These are phyloP conservation scores for Uronychia setigera DNA, from an alignment of 73 alveolate genomes.

Conservation along the genomic window DNA sequence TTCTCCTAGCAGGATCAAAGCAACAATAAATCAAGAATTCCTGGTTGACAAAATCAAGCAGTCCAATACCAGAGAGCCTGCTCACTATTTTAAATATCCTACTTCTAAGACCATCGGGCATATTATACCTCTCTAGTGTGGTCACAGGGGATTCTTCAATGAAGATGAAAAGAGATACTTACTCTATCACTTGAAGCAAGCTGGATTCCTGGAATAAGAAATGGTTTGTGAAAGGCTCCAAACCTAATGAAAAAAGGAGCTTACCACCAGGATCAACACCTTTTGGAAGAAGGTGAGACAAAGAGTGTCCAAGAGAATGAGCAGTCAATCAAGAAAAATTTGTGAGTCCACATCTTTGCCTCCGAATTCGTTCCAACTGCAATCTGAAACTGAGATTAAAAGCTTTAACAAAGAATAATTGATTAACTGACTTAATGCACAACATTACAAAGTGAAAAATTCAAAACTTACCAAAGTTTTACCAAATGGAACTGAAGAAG, in stretches of 20 bases:
- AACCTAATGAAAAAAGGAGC: neutral
- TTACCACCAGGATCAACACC: neutral
- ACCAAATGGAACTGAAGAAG: neutral
- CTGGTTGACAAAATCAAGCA: neutral
- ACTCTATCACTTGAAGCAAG: neutral
- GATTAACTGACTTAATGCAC: no score
- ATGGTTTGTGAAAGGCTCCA: neutral
- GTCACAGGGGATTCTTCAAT: constrained; percentile 28
- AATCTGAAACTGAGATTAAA: no score
- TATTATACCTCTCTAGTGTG: constrained; percentile 17
- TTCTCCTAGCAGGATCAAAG: neutral
- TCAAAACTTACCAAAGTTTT: neutral
- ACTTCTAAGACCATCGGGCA: neutral
- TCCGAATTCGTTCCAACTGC: no score
- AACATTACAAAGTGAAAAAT: neutral
- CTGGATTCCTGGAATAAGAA: neutral
- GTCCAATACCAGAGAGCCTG: constrained; percentile 8
- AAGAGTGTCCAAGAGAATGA: neutral
- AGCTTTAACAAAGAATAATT: no score
- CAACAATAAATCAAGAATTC: neutral
- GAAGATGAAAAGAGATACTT: constrained; percentile 5
- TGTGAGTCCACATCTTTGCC: neutral
- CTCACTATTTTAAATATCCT: neutral
- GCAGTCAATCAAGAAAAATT: no score
- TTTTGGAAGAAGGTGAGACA: neutral